phyloP scores from a whole-genome alignment of 2,329 filamentous ascomycete species.

The Aspergillus clavatus region DNA sequence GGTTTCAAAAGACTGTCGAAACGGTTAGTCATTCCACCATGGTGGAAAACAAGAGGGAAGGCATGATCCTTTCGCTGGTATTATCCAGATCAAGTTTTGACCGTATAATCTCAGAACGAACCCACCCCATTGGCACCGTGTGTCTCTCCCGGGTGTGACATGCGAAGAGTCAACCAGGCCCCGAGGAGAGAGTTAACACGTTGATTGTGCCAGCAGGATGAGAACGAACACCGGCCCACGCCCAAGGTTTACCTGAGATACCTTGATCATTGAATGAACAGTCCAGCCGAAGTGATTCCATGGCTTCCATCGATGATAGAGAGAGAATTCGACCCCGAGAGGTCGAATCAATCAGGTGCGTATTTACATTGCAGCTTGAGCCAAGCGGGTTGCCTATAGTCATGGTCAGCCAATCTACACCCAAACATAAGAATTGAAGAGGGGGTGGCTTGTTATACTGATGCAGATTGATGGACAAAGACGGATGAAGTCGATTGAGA shows the following conservation, averaged over 20 bases:
- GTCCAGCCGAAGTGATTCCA: slow-evolving; percentile 37
- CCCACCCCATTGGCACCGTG: slow-evolving; percentile 15
- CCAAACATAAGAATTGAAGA: slow-evolving; percentile 1
- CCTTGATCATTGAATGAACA: slow-evolving; percentile 43
- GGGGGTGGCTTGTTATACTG: slow-evolving; percentile 21
- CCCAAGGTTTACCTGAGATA: slow-evolving; percentile 47
- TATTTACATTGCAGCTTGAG: slow-evolving; percentile 22
- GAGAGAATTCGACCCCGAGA: slow-evolving; percentile 2
- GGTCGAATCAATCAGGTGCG: slow-evolving; percentile 10
- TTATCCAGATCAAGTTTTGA: slow-evolving; percentile 97
- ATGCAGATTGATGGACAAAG: no score
- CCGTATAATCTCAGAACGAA: slow-evolving; percentile 75
- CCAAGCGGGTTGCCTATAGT: slow-evolving; percentile 4
- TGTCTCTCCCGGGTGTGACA: background rate
- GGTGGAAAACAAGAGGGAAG: slow-evolving; percentile 46
- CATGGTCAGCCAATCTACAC: slow-evolving; percentile 9
- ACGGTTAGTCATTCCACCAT: slow-evolving; percentile 40
- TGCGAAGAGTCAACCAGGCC: slow-evolving; percentile 5
- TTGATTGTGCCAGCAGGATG: slow-evolving; percentile 14
- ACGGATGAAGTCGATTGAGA: slow-evolving; percentile 8
- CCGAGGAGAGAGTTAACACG: slow-evolving; percentile 1
- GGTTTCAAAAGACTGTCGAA: slow-evolving; percentile 20
- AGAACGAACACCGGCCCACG: slow-evolving; percentile 63
- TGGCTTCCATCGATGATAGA: slow-evolving; percentile 39
- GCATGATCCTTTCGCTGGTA: slow-evolving; percentile 99